Conservation (phyloP, 106 monocot species). For the Hemerocallis citrina region DNA sequence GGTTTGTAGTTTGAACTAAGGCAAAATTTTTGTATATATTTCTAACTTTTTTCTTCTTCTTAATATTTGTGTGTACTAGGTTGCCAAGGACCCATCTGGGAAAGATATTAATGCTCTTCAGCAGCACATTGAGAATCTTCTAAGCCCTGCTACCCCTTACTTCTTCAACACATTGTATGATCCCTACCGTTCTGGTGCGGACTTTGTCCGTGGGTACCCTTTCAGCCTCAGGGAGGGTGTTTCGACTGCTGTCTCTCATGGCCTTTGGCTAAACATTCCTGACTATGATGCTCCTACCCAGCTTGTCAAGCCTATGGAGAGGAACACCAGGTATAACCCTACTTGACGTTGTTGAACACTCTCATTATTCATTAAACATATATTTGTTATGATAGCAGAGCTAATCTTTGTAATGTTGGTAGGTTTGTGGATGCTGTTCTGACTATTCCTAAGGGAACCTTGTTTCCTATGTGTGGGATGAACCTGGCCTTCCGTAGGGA, state of each 20-base stretch:
- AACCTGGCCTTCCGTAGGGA: conserved; percentile 24
- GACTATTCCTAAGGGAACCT: conserved; percentile 23
- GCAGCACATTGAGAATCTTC: conserved; percentile 49
- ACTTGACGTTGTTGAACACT: neutral
- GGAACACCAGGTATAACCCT: conserved; percentile 25
- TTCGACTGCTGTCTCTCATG: conserved; percentile 37
- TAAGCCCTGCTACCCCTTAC: conserved; percentile 30
- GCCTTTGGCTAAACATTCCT: conserved; percentile 47
- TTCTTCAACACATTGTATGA: conserved; percentile 52
- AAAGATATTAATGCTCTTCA: conserved; percentile 41
- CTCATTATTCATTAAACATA: neutral
- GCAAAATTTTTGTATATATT: no score
- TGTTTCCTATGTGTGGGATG: conserved; percentile 34
- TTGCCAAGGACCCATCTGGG: conserved; percentile 44
- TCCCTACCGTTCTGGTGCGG: conserved; percentile 30
- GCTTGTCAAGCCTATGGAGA: conserved; percentile 47
- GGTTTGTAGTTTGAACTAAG: no score
- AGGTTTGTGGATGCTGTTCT: conserved; percentile 28
- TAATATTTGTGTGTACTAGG: conserved; percentile 21
- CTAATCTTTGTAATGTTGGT: neutral
- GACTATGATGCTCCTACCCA: conserved; percentile 52
- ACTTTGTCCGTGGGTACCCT: conserved; percentile 50
- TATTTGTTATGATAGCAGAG: no score
- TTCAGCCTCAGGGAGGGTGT: conserved; percentile 47
- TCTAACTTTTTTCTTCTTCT: no score